phyloP scores from a whole-genome alignment of 2,329 filamentous ascomycete species.

The Scedosporium boydii region DNA sequence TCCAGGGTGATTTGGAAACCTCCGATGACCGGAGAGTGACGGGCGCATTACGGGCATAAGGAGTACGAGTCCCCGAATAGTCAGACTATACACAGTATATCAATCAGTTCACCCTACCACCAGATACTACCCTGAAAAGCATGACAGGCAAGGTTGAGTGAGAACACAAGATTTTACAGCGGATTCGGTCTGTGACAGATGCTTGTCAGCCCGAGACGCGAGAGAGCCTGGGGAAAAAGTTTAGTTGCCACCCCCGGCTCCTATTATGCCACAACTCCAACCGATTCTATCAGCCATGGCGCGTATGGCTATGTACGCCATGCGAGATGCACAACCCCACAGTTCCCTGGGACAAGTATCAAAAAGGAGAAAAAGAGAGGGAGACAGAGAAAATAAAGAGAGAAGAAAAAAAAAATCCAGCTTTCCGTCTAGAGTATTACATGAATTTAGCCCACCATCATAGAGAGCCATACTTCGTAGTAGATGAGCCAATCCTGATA shows the following conservation, averaged over 20 bases:
- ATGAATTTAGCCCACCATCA: too few species aligned
- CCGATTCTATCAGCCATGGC: background rate
- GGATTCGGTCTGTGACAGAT: background rate
- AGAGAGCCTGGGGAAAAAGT: background rate
- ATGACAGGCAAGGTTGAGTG: background rate
- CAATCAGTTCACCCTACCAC: background rate
- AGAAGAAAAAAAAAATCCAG: too few species aligned
- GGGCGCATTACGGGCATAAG: background rate
- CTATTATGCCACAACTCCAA: background rate
- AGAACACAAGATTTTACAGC: background rate
- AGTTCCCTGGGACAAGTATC: background rate
- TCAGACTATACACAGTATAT: background rate
- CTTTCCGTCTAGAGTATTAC: too few species aligned
- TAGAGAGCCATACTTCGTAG: too few species aligned
- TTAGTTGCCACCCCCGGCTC: background rate
- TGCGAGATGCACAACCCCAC: background rate
- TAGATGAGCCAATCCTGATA: constrained; percentile 1
- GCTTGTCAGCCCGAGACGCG: background rate
- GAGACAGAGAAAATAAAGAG: too few species aligned
- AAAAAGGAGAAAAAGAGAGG: too few species aligned
- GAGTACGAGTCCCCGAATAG: background rate
- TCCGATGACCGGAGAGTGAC: background rate
- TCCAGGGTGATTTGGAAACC: background rate
- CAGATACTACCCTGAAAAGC: background rate
- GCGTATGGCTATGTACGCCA: background rate